Conservation (phyloP, 805 yeast species). For the Candida golubevii region DNA sequence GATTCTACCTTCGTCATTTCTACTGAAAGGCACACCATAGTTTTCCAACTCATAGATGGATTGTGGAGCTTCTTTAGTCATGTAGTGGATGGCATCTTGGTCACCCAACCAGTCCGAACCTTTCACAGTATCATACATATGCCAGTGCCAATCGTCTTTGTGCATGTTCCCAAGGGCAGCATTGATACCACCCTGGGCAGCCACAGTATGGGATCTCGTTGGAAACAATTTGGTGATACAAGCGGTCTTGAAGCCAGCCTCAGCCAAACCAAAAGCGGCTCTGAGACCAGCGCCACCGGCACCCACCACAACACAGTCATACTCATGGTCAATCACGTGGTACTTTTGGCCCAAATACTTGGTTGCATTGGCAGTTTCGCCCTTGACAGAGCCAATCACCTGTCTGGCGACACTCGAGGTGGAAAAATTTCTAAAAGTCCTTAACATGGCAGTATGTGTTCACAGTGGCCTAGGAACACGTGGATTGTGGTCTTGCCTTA, state of each 20-base stretch:
- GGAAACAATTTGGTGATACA: conserved; percentile 97
- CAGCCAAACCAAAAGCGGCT: conserved; percentile 97
- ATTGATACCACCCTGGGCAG: conserved; percentile 99
- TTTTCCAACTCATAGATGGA: conserved; percentile 96
- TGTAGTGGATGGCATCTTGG: conserved; percentile 98
- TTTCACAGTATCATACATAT: conserved; percentile 98
- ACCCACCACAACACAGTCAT: conserved; percentile 96
- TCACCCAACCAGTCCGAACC: conserved; percentile 99
- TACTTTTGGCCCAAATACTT: conserved; percentile 58
- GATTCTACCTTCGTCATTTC: conserved; percentile 94
- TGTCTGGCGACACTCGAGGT: conserved; percentile 26
- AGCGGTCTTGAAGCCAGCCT: conserved; percentile 96
- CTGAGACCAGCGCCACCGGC: conserved; percentile 99
- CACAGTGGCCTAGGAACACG: neutral
- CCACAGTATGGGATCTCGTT: conserved; percentile 97
- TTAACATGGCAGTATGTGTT: conserved; percentile 11
- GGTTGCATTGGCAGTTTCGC: conserved; percentile 37
- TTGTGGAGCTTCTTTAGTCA: conserved; percentile 97
- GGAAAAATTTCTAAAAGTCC: conserved; percentile 26
- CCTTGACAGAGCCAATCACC: conserved; percentile 37
- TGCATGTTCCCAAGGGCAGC: conserved; percentile 99
- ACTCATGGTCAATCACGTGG: conserved; percentile 94
- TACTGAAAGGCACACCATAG: conserved; percentile 96
- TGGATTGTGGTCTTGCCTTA: neutral
- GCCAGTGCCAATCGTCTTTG: conserved; percentile 99